Base-by-base conservation (phyloP, 495 filamentous ascomycete species). In the Halenospora varia region DNA sequence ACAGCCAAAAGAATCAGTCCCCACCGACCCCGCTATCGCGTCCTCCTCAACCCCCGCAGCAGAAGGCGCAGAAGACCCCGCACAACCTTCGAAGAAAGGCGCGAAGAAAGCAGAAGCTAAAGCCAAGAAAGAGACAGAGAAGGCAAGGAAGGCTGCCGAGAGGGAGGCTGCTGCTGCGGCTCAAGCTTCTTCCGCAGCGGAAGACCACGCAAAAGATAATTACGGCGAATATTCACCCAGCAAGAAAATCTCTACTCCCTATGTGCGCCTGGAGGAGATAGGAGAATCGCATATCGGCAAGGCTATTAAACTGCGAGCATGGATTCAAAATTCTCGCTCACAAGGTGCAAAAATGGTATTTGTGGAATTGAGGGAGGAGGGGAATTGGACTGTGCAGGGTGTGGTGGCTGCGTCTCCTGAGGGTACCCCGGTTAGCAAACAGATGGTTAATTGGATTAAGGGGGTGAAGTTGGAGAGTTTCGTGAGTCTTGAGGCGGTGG, bases 371-470 rank as follows among this genome's bases (percentile, higher is more conserved):
- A 80, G 92, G 55, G 87, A 96, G 75, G 86, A 89, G 67, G 83
- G 85, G 48, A 82, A 84, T 66, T 63, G 61, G 61, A 86, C 89
- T 23, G 84, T 96, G 17, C 92, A 96, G 76, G 92, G 84, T 51
- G 66, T 82, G 20, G 78, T 89, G 63, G 76, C 85, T 52, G 82
- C 85, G 20, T 70, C 67, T 41, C 64, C 75, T 56, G 80, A 70
- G 70, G 81, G 60, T 68, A 80, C 56, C 24, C 59, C 73, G 26
- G 73, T 89, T 35, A 82, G 77, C 63, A 80, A 78, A 62, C 92
- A 92, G 75, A 98, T 98, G 95, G 89, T 95, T 62, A 97, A 97
- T 74, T 98, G 86, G 81, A 82, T 85, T 29, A 83, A 82, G 50
- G 81, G 77, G 45, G 76, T 97, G 64, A 88, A 88, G 68, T 77